Conservation (phyloP, 495 filamentous ascomycete genomes). For the Neurospora pannonica region DNA sequence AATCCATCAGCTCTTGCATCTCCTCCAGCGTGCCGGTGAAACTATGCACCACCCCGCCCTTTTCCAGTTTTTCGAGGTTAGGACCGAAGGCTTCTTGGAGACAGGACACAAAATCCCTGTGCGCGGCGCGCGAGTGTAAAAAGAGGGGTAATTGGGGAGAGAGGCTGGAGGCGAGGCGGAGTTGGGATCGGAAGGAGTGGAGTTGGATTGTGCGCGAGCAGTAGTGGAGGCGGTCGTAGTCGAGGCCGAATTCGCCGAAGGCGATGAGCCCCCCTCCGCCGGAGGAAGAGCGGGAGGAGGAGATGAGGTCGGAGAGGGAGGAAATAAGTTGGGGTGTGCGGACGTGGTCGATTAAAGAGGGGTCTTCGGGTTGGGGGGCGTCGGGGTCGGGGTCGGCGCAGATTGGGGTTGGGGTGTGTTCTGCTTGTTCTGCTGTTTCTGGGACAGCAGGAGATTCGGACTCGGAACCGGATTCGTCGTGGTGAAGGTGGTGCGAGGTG, state of each 20-base stretch:
- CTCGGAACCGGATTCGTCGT: constrained; percentile 26
- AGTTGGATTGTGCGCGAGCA: constrained; percentile 68
- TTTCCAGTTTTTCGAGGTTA: constrained; percentile 48
- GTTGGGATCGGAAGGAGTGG: constrained; percentile 74
- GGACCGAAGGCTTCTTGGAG: constrained; percentile 36
- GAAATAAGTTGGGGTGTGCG: constrained; percentile 40
- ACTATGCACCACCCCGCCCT: constrained; percentile 74
- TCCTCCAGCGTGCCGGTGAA: constrained; percentile 83
- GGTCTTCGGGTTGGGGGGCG: constrained; percentile 29
- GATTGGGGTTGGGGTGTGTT: constrained; percentile 14
- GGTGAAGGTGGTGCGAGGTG: constrained; percentile 46
- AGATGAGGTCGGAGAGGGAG: constrained; percentile 49
- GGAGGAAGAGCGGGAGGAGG: constrained; percentile 14
- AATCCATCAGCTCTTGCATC: constrained; percentile 61
- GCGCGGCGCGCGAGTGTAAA: constrained; percentile 78
- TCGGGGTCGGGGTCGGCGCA: constrained; percentile 30
- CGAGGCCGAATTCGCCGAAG: constrained; percentile 91
- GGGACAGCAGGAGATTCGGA: constrained; percentile 4
- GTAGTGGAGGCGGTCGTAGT: constrained; percentile 85
- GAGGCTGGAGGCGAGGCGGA: constrained; percentile 55
- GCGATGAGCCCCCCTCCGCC: constrained; percentile 48
- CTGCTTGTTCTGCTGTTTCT: constrained; percentile 18
- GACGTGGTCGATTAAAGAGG: constrained; percentile 22
- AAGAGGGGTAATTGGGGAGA: constrained; percentile 77
- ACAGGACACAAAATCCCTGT: constrained; percentile 67